These are phyloP conservation scores for Verticillium isaacii DNA, from an alignment of 2,329 filamentous ascomycete species.

Conservation along the genomic window DNA sequence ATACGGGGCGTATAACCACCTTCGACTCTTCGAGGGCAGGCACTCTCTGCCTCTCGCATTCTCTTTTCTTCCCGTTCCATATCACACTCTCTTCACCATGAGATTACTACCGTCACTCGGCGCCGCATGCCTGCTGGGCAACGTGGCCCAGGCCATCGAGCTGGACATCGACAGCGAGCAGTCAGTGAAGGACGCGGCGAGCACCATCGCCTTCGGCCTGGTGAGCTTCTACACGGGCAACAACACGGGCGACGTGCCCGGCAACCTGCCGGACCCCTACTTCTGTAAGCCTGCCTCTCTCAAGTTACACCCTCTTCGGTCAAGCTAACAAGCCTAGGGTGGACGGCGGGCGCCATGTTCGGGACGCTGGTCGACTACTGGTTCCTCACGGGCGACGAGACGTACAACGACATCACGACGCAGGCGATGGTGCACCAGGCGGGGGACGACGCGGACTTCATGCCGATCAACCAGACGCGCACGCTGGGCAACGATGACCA, in stretches of 20 bases:
- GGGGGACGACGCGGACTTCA: conserved; percentile 55
- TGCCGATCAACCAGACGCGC: conserved; percentile 61
- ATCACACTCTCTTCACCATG: background rate
- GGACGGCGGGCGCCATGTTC: conserved; percentile 70
- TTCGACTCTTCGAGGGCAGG: background rate
- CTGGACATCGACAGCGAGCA: conserved; percentile 33
- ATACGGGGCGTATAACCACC: background rate
- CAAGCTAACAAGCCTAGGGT: conserved; percentile 47
- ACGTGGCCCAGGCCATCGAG: conserved; percentile 7
- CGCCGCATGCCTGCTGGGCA: conserved; percentile 2
- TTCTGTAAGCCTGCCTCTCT: conserved; percentile 50
- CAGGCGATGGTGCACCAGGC: conserved; percentile 58
- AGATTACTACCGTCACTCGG: background rate
- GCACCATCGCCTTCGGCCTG: conserved; percentile 40
- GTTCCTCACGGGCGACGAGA: conserved; percentile 61
- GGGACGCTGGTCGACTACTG: conserved; percentile 69
- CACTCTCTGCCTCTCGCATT: background rate
- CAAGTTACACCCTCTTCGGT: conserved; percentile 20
- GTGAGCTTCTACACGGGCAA: conserved; percentile 51
- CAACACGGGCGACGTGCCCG: conserved; percentile 52
- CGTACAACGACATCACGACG: conserved; percentile 56
- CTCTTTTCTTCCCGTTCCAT: background rate
- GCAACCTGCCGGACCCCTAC: conserved; percentile 55
- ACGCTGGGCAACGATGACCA: conserved; percentile 69
- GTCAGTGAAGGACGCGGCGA: conserved; percentile 44